Evolutionary conservation across 169 alveolate genomes (phyloP).

Genomic region (Theileria luwenshuni): DNA sequence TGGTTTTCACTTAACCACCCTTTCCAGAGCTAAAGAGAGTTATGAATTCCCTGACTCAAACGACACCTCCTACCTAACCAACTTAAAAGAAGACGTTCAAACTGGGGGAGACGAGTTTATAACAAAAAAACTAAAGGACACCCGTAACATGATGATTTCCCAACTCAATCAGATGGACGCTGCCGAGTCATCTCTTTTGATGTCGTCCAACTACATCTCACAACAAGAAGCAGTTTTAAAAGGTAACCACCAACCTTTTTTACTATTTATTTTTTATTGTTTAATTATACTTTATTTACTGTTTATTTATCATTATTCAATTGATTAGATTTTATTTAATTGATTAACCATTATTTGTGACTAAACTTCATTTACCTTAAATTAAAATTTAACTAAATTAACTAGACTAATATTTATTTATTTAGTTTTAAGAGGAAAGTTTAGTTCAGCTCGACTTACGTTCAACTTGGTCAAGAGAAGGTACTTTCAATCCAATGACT

Average conservation of each 20-base stretch:
- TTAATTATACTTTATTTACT: not conserved
- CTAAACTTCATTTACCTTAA: not conserved
- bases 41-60: too few relatives aligned
- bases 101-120: slow-evolving; percentile 8
- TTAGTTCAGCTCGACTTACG: slow-evolving; percentile 40
- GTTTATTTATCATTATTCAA: not conserved
- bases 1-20: too few relatives aligned
- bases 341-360: slow-evolving; percentile 2
- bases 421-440: slow-evolving; percentile 48
- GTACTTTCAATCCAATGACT: slow-evolving; percentile 10
- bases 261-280: too few relatives aligned
- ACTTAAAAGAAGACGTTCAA: too few relatives aligned
- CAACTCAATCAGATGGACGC: slow-evolving; percentile 67
- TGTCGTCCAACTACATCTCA: slow-evolving; percentile 52
- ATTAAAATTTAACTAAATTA: not conserved
- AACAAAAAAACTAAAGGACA: slow-evolving; percentile 49
- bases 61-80: too few relatives aligned
- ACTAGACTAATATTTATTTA: too few relatives aligned
- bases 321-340: not conserved
- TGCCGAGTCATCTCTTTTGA: slow-evolving; percentile 57
- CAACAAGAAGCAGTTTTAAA: slow-evolving; percentile 44
- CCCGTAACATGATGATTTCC: slow-evolving; percentile 64
- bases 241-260: too few relatives aligned
- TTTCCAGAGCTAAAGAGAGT: too few relatives aligned
- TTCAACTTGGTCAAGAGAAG: slow-evolving; percentile 39